phyloP scores from a whole-genome alignment of 176 grass and related monocot species.

The Triticum urartu region DNA sequence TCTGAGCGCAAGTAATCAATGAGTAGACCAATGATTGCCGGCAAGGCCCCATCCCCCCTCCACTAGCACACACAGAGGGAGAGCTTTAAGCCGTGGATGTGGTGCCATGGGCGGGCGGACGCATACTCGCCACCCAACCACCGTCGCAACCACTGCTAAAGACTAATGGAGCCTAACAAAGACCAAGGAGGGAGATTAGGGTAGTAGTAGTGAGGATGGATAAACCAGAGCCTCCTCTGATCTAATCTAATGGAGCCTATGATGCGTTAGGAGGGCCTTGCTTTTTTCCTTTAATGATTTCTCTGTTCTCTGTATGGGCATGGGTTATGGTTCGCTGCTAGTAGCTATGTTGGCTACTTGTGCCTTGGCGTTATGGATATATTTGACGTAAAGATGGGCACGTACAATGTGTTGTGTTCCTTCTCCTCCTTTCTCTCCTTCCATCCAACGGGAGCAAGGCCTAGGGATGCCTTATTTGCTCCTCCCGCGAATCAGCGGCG shows the following conservation, averaged over 20 bases:
- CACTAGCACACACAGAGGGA: constrained; percentile 31
- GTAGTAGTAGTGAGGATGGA: constrained; percentile 9
- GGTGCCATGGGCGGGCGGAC: constrained; percentile 18
- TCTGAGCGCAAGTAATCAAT: constrained; percentile 60
- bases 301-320: background rate
- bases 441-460: constrained; percentile 11
- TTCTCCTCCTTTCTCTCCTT: constrained; percentile 10
- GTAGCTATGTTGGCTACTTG: background rate
- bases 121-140: constrained; percentile 40
- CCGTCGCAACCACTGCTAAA: constrained; percentile 31
- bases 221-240: background rate
- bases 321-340: background rate
- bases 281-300: constrained; percentile 26
- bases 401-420: constrained; percentile 30
- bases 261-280: constrained; percentile 11
- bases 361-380: constrained; percentile 8
- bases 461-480: constrained; percentile 3
- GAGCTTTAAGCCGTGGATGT: constrained; percentile 37
- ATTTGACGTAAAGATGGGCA: constrained; percentile 47
- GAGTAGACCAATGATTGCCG: constrained; percentile 80
- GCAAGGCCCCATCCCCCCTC: constrained; percentile 39
- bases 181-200: background rate
- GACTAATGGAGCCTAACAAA: constrained; percentile 6
- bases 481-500: constrained; percentile 10
- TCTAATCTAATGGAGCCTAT: constrained; percentile 9